Evolutionary conservation across 2,329 filamentous ascomycete genomes (phyloP).

Genomic region (Colletotrichum scovillei): DNA sequence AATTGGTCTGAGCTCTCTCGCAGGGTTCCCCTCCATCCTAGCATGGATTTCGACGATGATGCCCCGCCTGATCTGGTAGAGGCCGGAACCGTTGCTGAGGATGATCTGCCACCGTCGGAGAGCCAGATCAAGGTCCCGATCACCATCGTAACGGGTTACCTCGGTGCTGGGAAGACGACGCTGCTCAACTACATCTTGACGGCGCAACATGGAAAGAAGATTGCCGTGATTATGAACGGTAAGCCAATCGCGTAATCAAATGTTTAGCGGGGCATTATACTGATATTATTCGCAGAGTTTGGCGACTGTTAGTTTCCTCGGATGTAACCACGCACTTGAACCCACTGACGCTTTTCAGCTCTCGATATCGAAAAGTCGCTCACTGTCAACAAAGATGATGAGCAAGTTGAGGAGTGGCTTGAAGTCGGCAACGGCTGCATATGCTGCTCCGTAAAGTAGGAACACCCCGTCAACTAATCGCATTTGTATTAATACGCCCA

Average conservation of each 20-base stretch:
- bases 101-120: slow-evolving; percentile 55
- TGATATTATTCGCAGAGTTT: slow-evolving; percentile 70
- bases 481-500: slow-evolving; percentile 47
- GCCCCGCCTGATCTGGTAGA: slow-evolving; percentile 73
- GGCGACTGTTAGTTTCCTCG: slow-evolving; percentile 73
- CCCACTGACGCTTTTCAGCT: slow-evolving; percentile 60
- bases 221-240: slow-evolving; percentile 97
- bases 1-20: slow-evolving; percentile 25
- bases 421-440: slow-evolving; percentile 97
- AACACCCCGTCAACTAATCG: not conserved
- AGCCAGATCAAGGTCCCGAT: slow-evolving; percentile 78
- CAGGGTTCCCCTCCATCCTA: slow-evolving; percentile 37
- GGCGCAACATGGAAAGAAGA: slow-evolving; percentile 95
- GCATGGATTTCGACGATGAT: slow-evolving; percentile 75
- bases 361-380: slow-evolving; percentile 96
- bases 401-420: slow-evolving; percentile 92
- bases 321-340: slow-evolving; percentile 4
- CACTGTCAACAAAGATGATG: slow-evolving; percentile 85
- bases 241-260: slow-evolving; percentile 33
- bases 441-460: slow-evolving; percentile 93
- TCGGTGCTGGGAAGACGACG: slow-evolving; percentile 96
- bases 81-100: slow-evolving; percentile 47
- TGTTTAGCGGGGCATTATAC: not conserved
- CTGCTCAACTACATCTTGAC: slow-evolving; percentile 95
- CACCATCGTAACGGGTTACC: slow-evolving; percentile 89